phyloP scores from a whole-genome alignment of 371 early-diverging fungal species.

The Mortierella sp. region DNA sequence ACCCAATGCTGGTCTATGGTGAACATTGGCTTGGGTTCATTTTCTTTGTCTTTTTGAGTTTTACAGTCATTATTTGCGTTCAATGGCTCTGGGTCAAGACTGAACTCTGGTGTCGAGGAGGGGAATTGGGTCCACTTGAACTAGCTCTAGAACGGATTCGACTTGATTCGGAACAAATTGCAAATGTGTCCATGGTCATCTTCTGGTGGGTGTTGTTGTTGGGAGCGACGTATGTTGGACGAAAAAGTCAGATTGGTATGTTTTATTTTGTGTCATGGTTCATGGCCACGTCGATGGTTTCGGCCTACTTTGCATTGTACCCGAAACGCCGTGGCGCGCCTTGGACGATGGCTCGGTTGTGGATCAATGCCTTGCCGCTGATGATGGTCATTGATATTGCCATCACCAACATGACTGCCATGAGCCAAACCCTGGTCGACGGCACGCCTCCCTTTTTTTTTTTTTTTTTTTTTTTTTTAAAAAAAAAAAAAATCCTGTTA shows the following conservation, averaged over 20 bases:
- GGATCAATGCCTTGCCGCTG: slow-evolving; percentile 59
- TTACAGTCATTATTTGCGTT: slow-evolving; percentile 34
- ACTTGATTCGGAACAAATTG: slow-evolving; percentile 51
- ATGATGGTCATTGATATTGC: slow-evolving; percentile 56
- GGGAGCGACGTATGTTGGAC: slow-evolving; percentile 41
- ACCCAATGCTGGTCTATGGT: slow-evolving; percentile 49
- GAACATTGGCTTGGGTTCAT: slow-evolving; percentile 39
- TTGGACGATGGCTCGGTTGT: slow-evolving; percentile 54
- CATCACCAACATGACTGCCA: slow-evolving; percentile 48
- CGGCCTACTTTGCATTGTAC: slow-evolving; percentile 50
- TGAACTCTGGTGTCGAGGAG: slow-evolving; percentile 41
- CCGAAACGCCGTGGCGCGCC: slow-evolving; percentile 35
- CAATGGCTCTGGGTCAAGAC: slow-evolving; percentile 42
- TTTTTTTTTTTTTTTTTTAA: neutral
- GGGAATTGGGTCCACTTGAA: slow-evolving; percentile 48
- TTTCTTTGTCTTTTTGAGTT: slow-evolving; percentile 48
- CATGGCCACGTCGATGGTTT: slow-evolving; percentile 52
- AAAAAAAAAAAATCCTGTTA: too few species aligned
- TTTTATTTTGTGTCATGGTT: slow-evolving; percentile 60
- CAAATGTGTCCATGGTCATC: slow-evolving; percentile 52
- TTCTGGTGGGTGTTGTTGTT: slow-evolving; percentile 63
- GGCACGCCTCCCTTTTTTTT: slow-evolving; percentile 63
- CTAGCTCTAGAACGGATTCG: slow-evolving; percentile 56
- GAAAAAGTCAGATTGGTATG: slow-evolving; percentile 46
- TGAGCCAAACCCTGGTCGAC: slow-evolving; percentile 66